Base-by-base conservation (phyloP, 2,329 filamentous ascomycete species). In the Elsinoe fawcettii region DNA sequence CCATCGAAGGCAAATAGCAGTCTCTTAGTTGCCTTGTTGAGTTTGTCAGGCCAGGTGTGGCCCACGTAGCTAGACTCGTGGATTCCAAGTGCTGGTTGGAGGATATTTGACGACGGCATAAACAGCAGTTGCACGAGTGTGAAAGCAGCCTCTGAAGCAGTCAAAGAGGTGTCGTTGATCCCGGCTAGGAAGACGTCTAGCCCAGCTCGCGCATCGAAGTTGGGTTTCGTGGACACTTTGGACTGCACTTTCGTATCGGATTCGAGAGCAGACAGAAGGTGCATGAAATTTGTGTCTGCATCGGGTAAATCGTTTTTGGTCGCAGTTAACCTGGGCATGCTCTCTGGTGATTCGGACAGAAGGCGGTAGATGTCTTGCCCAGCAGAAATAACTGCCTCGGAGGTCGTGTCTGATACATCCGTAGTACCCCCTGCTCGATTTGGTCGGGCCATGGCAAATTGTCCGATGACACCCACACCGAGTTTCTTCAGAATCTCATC, bases 21-120 rank as follows among this genome's bases (percentile, higher is more conserved):
- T 56, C 79, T 72, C 2, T 80, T 73, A 1, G 83, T 68, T 6
- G 75, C 75, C 9, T 78, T 73, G 64, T 84, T 84, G 20, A 85
- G 71, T 11, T 71, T 67, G 32, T 79, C 74, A 0, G 79, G 70
- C 82, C 82, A 85, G 43, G 72, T 67, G 56, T 76, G 77, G n/a
- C 70, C 67, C 22, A 73, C 69, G 63, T 85, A 85, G 57, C 74
- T 75, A 1, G 79, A 79, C 22, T 70, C 63, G 51, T 65, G 58
- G 16, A 47, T 16, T 16, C 60, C 51, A 60, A 60, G 9, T 5
- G 61, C 61, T 60, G 57, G 59, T 51, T n/a, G 37, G 20, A 12
- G 41, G 5, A 16, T 34, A 16, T 65, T 64, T 8, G 62, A 67
- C 2, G 70, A 66, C 1, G 77, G 76, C 55, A 71, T 71, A 4